These are phyloP conservation scores for Trichoderma sp. DNA, from an alignment of 2,329 filamentous ascomycete genomes.

Conservation along the genomic window DNA sequence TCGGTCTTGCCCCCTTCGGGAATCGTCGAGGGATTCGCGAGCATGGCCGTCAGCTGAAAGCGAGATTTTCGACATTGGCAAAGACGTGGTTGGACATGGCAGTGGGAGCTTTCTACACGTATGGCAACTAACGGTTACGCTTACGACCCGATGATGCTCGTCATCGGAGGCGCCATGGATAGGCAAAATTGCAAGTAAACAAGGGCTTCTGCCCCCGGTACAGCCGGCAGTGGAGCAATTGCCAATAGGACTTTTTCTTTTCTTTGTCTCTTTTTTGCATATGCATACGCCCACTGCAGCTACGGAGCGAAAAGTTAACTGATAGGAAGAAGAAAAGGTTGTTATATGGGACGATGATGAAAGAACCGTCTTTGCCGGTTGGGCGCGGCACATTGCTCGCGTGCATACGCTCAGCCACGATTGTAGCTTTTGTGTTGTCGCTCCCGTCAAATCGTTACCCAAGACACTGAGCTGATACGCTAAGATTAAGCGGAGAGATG, in stretches of 20 bases:
- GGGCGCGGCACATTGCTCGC: background rate
- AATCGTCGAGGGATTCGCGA: constrained; percentile 10
- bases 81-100: background rate
- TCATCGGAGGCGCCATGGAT: background rate
- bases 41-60: constrained; percentile 15
- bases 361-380: background rate
- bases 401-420: background rate
- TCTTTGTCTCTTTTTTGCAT: background rate
- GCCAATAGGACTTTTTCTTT: background rate
- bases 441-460: background rate
- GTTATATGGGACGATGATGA: background rate
- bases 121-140: background rate
- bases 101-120: background rate
- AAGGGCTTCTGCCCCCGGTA: background rate
- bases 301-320: background rate
- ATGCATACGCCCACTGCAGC: background rate
- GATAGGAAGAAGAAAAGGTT: background rate
- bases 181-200: background rate
- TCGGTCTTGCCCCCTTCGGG: constrained; percentile 15
- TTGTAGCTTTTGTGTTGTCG: background rate
- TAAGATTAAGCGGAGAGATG: constrained; percentile 1
- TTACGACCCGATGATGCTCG: background rate
- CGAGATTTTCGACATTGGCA: background rate
- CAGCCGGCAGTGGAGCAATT: background rate
- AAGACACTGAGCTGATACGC: constrained; percentile 7